Evolutionary conservation across 768 basidiomycete species (phyloP).

Genomic region (Psilocybe azurescens): DNA sequence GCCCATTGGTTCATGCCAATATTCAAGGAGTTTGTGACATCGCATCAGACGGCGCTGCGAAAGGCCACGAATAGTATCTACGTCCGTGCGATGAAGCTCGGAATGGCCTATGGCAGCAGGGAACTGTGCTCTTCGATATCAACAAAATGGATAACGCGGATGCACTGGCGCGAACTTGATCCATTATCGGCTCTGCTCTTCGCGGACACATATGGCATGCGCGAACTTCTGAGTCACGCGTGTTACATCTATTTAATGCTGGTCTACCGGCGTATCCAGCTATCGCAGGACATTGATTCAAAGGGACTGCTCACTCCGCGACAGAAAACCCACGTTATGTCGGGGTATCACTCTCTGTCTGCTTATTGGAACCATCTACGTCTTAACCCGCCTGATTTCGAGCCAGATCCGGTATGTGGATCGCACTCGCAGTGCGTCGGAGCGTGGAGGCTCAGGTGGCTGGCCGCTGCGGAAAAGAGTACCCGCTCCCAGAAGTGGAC

Average conservation of each 20-base stretch:
- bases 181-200: conserved; percentile 29
- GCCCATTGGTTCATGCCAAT: conserved; percentile 41
- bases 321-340: conserved; percentile 21
- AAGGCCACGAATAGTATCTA: conserved; percentile 34
- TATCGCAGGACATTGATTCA: conserved; percentile 13
- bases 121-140: conserved; percentile 31
- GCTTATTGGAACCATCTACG: conserved; percentile 19
- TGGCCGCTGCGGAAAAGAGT: conserved; percentile 28
- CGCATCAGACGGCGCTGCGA: conserved; percentile 30
- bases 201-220: conserved; percentile 22
- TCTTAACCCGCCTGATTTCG: conserved; percentile 32
- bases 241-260: conserved; percentile 30
- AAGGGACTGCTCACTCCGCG: conserved; percentile 10
- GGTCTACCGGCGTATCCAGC: conserved; percentile 15
- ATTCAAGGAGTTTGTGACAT: conserved; percentile 33
- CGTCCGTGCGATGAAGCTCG: conserved; percentile 39
- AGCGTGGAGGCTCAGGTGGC: conserved; percentile 43
- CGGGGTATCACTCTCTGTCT: conserved; percentile 26
- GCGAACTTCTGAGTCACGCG: conserved; percentile 25
- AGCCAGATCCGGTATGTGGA: conserved; percentile 34
- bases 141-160: conserved; percentile 37
- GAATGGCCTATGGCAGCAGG: conserved; percentile 32
- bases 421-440: conserved; percentile 41
- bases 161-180: conserved; percentile 29
- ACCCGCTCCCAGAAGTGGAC: conserved; percentile 33